Base-by-base conservation (phyloP, 768 basidiomycete species). In the Podaxis sp. region DNA sequence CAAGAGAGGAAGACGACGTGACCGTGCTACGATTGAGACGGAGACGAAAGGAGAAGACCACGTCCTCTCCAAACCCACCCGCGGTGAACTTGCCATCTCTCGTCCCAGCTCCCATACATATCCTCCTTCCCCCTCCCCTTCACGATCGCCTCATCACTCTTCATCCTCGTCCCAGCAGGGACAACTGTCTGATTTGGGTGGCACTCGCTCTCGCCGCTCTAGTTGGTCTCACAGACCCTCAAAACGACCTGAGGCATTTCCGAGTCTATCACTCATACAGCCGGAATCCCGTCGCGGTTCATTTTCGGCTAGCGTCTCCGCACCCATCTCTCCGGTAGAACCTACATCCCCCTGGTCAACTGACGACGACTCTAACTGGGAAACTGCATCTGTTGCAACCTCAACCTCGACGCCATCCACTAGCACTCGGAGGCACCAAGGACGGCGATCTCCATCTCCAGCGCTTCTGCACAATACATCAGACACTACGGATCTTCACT, bases 321-420 rank as follows among this genome's bases (percentile, higher is more conserved):
- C 66, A 58, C 66, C 74, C 42, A 54, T 69, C 23, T 75, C 76
- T 21, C 74, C 76, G 10, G 61, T 74, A 18, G 78, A 70, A 37
- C 71, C 76, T 1, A 67, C 76, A 59, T 89, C 88, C 0, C 82
- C 88, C 1, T 90, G 86, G 85, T 83, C 87, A 14, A 89, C 87
- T 2, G 89, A 91, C 60, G 90, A 89, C 64, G 89, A 91, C 60
- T 90, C 86, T 5, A 81, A 80, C 38, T 90, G 88, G 87, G 89
- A 90, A 62, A 84, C 87, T 2, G 84, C 83, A 35, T 91, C 89
- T 16, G 77, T 75, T 13, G 79, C 82, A 0, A 88, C 87, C 2
- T 81, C 85, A 7, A 76, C 82, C 7, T 87, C 88, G 14, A 84
- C 83, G 10, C 83, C 82, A 2, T 82, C 86, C 6, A 78, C 78